phyloP scores from a whole-genome alignment of 2,329 filamentous ascomycete genomes.

The Anthostomella pinea region DNA sequence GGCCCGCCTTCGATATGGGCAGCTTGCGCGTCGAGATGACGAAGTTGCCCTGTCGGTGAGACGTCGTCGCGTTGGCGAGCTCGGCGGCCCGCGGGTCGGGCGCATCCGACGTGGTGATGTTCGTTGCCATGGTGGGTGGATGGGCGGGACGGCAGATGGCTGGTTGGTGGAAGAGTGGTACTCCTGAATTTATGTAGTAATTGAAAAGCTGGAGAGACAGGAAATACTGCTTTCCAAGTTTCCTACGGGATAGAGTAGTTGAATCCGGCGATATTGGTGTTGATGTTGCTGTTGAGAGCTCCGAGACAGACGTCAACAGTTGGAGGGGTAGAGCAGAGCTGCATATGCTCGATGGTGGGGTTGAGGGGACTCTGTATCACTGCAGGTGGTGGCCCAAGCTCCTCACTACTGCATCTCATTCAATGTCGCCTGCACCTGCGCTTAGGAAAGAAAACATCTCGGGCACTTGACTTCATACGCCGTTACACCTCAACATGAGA shows the following conservation, averaged over 20 bases:
- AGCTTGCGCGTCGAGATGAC: conserved; percentile 81
- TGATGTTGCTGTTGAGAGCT: neutral
- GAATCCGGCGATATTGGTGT: neutral
- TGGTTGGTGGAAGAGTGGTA: neutral
- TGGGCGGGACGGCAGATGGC: neutral
- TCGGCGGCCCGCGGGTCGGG: conserved; percentile 52
- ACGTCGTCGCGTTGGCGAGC: conserved; percentile 52
- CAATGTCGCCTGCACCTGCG: no score
- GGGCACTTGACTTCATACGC: no score
- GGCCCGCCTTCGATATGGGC: conserved; percentile 87
- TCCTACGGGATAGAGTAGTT: neutral
- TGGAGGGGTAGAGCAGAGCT: conserved; percentile 1
- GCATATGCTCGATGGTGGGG: neutral
- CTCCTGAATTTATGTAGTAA: no score
- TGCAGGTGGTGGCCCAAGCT: no score
- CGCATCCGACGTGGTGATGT: conserved; percentile 44
- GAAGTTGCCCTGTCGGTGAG: conserved; percentile 63
- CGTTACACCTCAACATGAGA: no score
- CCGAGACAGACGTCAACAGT: neutral
- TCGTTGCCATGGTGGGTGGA: conserved; percentile 20
- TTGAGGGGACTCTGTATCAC: no score
- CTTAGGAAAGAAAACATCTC: no score
- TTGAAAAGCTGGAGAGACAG: no score
- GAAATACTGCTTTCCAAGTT: no score
- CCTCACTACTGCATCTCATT: no score